These are phyloP conservation scores for Phytopythium delawarense DNA, from an alignment of 352 stramenopile species.

Conservation along the genomic window DNA sequence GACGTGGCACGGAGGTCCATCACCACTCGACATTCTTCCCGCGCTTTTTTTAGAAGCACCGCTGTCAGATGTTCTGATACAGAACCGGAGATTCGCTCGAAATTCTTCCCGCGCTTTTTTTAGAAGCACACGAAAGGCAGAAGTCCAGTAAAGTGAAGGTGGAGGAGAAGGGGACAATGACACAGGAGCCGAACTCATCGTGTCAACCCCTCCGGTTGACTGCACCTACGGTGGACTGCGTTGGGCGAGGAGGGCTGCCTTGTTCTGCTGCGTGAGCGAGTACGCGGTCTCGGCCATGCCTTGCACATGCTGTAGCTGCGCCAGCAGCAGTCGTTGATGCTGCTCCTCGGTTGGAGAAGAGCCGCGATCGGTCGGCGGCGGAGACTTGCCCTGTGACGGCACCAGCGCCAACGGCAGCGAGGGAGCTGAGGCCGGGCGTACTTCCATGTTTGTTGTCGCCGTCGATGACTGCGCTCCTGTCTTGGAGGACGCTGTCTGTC, in stretches of 20 bases:
- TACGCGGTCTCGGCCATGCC: conserved; percentile 27
- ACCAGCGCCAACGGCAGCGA: neutral
- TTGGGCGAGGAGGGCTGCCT: neutral
- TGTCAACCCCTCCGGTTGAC: too few relatives aligned
- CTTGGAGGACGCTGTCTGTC: too few relatives aligned
- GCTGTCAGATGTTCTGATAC: too few relatives aligned
- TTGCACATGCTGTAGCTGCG: conserved; percentile 18
- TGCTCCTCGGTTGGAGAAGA: neutral
- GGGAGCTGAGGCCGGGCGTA: neutral
- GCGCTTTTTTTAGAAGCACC: too few relatives aligned
- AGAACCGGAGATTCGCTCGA: too few relatives aligned
- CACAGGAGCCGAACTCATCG: too few relatives aligned
- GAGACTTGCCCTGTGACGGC: conserved; percentile 2
- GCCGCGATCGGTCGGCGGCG: neutral
- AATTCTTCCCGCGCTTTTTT: too few relatives aligned
- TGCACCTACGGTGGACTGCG: neutral
- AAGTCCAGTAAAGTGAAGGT: too few relatives aligned
- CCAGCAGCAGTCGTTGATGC: conserved; percentile 10
- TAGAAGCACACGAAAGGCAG: too few relatives aligned
- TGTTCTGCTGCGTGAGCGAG: conserved; percentile 22
- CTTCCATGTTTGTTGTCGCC: neutral
- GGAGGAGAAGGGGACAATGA: too few relatives aligned
- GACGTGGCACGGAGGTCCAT: too few relatives aligned
- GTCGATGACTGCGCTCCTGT: neutral
- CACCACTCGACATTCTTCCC: too few relatives aligned